Conservation (phyloP, 208 protist species). For the Leishmania major region DNA sequence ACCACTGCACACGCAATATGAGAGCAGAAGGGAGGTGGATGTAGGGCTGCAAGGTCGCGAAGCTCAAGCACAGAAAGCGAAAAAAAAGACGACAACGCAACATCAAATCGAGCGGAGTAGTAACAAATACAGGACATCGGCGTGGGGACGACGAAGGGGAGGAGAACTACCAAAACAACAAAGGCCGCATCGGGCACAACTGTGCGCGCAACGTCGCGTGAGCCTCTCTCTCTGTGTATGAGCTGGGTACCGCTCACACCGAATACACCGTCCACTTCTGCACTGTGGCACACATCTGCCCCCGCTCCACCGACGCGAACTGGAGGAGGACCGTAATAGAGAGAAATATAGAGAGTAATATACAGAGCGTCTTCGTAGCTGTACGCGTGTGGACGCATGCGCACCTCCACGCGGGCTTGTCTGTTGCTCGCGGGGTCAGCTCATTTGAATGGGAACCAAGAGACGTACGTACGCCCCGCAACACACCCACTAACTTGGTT, state of each 20-base stretch:
- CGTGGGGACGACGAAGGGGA: not conserved
- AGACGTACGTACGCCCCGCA: not conserved
- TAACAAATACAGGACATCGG: not conserved
- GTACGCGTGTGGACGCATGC: not conserved
- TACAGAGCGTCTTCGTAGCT: not conserved
- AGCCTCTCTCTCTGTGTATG: not conserved
- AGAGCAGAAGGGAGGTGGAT: not conserved
- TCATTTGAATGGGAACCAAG: not conserved
- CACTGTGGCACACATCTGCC: not conserved
- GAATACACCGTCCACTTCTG: not conserved
- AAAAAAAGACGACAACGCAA: not conserved
- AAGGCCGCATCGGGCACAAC: not conserved
- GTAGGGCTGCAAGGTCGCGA: not conserved
- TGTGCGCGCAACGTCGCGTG: not conserved
- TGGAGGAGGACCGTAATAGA: not conserved
- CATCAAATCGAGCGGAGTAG: not conserved
- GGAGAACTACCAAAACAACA: not conserved
- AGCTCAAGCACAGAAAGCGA: conserved; percentile 15
- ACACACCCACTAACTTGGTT: not conserved
- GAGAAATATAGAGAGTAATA: not conserved
- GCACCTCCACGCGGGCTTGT: not conserved
- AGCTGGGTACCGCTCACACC: not conserved
- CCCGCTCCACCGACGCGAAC: not conserved
- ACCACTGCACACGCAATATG: not conserved
- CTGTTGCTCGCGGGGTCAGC: not conserved